Evolutionary conservation across 371 early-diverging fungal genomes (phyloP).

Genomic region (Rhizopus sp.): DNA sequence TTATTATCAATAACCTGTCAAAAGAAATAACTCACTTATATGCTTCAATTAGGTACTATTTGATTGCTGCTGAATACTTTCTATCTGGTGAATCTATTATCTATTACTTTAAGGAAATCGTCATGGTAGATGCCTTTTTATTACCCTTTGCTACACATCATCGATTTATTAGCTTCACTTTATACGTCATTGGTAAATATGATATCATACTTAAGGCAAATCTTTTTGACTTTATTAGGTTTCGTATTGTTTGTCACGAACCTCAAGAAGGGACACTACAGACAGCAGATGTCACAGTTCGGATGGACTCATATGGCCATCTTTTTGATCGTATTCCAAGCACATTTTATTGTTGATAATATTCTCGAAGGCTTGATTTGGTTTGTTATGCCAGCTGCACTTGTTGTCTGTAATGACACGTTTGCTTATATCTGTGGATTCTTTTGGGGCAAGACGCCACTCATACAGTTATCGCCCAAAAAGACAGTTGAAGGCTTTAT

Average conservation of each 20-base stretch:
- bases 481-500: slow-evolving; percentile 99
- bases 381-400: slow-evolving; percentile 86
- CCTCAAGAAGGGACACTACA: slow-evolving; percentile 87
- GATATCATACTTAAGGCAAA: background rate
- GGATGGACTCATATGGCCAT: slow-evolving; percentile 97
- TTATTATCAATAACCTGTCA: background rate
- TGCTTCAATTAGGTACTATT: slow-evolving; percentile 63
- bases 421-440: slow-evolving; percentile 97
- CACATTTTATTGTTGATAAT: slow-evolving; percentile 94
- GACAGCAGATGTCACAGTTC: slow-evolving; percentile 92
- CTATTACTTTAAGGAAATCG: slow-evolving; percentile 78
- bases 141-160: slow-evolving; percentile 90
- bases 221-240: slow-evolving; percentile 43
- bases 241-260: slow-evolving; percentile 94
- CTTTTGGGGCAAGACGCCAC: slow-evolving; percentile 91
- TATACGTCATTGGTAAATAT: slow-evolving; percentile 75
- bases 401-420: slow-evolving; percentile 98
- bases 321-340: slow-evolving; percentile 84
- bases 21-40: background rate
- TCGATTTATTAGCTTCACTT: slow-evolving; percentile 88
- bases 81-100: slow-evolving; percentile 93
- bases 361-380: slow-evolving; percentile 98
- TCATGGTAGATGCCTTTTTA: slow-evolving; percentile 81
- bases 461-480: slow-evolving; percentile 96
- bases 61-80: slow-evolving; percentile 87